phyloP scores from a whole-genome alignment of 1,139 yeast species.

The Lipomyces yarrowii region DNA sequence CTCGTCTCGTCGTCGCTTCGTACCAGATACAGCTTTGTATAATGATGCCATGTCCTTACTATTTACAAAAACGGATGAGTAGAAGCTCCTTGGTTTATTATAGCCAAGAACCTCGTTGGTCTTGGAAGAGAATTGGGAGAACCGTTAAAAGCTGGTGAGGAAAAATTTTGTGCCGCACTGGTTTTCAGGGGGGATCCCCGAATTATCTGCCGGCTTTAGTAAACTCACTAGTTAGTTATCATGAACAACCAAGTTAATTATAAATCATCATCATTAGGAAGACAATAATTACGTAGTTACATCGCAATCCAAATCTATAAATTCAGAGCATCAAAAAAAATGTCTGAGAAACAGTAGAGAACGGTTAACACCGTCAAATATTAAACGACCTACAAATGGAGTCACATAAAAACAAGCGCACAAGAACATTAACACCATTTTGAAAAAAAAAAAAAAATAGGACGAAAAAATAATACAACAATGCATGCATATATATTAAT shows the following conservation, averaged over 20 bases:
- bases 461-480: background rate
- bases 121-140: background rate
- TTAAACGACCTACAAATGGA: background rate
- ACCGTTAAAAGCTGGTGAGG: background rate
- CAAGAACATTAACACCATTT: background rate
- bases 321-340: background rate
- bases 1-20: slow-evolving; percentile 47
- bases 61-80: background rate
- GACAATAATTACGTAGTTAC: too few species aligned
- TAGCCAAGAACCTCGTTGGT: background rate
- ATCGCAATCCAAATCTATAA: background rate
- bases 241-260: too few species aligned
- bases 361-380: background rate
- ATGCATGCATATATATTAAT: background rate
- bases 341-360: background rate
- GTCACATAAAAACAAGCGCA: background rate
- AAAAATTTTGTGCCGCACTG: background rate
- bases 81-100: background rate
- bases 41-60: slow-evolving; percentile 57
- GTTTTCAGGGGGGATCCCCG: background rate
- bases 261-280: too few species aligned
- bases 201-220: too few species aligned
- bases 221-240: too few species aligned
- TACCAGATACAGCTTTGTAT: slow-evolving; percentile 67
- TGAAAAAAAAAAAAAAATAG: background rate